A percentile compares a stretch with the other conserved stretches of the same genome.
Evolutionary conservation across 225 moss, liverwort and hornwort species (phyloP).

Genomic region (Climacium dendroides): DNA sequence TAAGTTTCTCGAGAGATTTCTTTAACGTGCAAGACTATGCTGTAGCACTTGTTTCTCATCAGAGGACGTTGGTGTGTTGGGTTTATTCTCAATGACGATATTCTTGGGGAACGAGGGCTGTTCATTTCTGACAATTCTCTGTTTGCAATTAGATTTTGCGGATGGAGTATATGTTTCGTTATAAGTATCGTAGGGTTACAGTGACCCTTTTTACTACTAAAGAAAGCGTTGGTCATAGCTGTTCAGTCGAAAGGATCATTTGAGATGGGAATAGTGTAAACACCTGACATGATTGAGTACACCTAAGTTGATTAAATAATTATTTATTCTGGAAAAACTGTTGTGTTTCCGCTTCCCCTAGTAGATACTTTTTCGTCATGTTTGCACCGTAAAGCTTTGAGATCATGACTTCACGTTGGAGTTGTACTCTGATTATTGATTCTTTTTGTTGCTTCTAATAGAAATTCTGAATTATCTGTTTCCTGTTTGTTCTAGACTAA

Average conservation of each 20-base stretch:
- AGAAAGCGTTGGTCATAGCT: not conserved
- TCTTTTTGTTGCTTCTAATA: not conserved
- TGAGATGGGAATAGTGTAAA: not conserved
- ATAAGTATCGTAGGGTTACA: not conserved
- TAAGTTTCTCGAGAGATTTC: not conserved
- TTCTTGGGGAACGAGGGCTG: not conserved
- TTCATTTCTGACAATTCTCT: not conserved
- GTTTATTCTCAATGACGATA: not conserved
- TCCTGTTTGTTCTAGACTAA: constrained; percentile 11
- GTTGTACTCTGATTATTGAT: not conserved
- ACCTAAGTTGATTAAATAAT: not conserved
- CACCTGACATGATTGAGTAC: not conserved
- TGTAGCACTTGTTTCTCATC: not conserved
- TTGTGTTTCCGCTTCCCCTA: not conserved
- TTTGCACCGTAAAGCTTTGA: not conserved
- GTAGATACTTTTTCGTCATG: not conserved
- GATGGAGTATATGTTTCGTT: not conserved
- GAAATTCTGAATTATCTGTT: not conserved
- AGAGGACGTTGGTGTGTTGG: not conserved
- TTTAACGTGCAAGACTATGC: not conserved
- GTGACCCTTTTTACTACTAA: not conserved
- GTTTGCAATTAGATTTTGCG: not conserved
- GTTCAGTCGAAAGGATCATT: not conserved
- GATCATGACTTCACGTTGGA: not conserved
- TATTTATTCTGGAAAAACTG: not conserved